Evolutionary conservation across 768 basidiomycete species (phyloP), one percentile per base, ranked within the genome.

Genomic region (Lactifluus rugatus): DNA sequence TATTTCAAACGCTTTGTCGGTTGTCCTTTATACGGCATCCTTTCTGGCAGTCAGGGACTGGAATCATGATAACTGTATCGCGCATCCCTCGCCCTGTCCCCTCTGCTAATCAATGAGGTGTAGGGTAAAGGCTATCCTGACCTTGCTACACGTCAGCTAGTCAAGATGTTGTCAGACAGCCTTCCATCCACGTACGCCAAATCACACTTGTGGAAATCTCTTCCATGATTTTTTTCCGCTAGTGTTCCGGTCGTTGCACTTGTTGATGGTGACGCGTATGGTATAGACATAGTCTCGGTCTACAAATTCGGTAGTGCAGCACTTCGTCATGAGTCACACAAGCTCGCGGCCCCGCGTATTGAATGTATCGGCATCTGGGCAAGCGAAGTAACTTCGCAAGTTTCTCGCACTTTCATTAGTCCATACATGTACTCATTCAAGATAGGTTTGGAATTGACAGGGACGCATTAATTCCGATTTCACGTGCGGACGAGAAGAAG

Each of bases 101-200:
- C 23, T 36, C 34, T 25, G 2, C 50, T 41, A 2, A 47, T 68
- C 32, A n/a, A 32, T 47, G 1, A 42, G 19, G 14, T 50, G 11
- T 64, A 96, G 93, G 96, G 96, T 0, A 98, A 96, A 69, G 96
- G 96, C 2, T 98, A 95, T 71, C 96, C 96, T 0, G 96, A 99
- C 67, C 71, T 96, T 4, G 87, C 93, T 2, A 95, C 96, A 0
- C 79, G 93, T 7, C 84, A 94, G 62, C 77, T 98, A 7, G 80
- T 94, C 46, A 82, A 83, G 57, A 81, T 78, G 0, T 75, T 98
- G 2, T 78, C 86, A 1, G 78, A 83, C 39, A 78, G 79, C 34
- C 77, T 92, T 19, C 85, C 86, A 2, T 46, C 70, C 42, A 72
- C 71, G 92, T 89, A 68, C 63, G 73, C 67, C 26, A 46, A 47